phyloP scores from a whole-genome alignment of 1,284 basidiomycete genomes.

The Boletellus sp. region DNA sequence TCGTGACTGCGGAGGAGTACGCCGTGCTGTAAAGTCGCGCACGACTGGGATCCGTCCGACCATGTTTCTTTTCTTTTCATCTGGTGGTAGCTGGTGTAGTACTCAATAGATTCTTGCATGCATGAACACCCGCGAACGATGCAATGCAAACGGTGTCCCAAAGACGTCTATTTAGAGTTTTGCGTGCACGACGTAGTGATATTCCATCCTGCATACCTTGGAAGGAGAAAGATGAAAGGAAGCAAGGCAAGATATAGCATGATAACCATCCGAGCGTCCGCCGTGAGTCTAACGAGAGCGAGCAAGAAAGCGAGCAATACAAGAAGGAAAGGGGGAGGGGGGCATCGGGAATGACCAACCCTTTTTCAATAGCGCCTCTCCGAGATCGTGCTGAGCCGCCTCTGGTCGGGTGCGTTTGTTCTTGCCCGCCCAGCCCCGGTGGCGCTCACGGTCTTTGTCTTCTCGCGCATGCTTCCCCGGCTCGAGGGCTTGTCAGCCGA shows the following conservation, averaged over 20 bases:
- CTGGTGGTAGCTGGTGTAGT: too few species aligned
- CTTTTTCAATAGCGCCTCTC: not conserved
- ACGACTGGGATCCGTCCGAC: too few species aligned
- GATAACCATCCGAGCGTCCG: not conserved
- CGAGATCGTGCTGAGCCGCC: constrained; percentile 5
- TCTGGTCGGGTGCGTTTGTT: constrained; percentile 3
- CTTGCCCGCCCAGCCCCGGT: not conserved
- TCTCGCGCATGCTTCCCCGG: constrained; percentile 2
- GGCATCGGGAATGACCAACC: not conserved
- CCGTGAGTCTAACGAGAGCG: not conserved
- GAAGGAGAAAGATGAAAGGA: not conserved
- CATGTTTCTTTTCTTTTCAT: too few species aligned
- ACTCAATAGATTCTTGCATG: too few species aligned
- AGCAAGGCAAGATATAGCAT: too few species aligned
- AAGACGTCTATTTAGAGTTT: too few species aligned
- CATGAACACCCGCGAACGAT: too few species aligned
- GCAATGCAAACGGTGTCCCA: too few species aligned
- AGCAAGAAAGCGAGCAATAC: not conserved
- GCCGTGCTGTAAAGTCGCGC: constrained; percentile 40
- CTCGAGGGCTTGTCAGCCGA: constrained; percentile 6
- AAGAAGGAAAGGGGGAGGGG: not conserved
- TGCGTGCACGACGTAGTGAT: too few species aligned
- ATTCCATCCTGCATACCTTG: not conserved
- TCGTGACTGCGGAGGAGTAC: constrained; percentile 73
- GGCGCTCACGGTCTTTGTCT: not conserved